Conservation (phyloP, 2,329 filamentous ascomycete species). For the Colletotrichum sp. region DNA sequence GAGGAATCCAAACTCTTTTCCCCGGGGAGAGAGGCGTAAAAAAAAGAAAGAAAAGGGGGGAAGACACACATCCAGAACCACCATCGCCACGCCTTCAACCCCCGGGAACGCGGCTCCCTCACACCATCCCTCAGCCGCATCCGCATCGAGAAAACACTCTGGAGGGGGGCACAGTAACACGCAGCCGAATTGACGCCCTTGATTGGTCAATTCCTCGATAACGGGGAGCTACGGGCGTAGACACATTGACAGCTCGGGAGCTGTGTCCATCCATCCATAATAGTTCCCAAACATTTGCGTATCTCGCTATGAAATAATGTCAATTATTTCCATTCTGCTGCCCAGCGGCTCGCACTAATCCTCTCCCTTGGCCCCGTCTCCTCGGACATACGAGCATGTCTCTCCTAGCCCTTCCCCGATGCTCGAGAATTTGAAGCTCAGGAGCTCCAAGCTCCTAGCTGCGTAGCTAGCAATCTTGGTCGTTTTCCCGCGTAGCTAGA, state of each 20-base stretch:
- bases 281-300: neutral
- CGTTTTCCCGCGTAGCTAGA: neutral
- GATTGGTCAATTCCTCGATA: neutral
- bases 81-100: neutral
- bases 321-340: neutral
- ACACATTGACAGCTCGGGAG: neutral
- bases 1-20: neutral
- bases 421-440: neutral
- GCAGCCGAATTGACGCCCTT: neutral
- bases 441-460: no score
- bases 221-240: neutral
- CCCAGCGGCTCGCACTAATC: neutral
- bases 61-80: neutral
- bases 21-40: neutral
- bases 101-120: neutral
- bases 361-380: neutral
- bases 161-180: neutral
- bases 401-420: neutral
- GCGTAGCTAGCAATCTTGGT: neutral
- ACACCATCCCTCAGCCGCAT: neutral
- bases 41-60: neutral
- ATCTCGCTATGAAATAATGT: neutral
- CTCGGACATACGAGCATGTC: neutral
- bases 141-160: neutral
- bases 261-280: neutral